Evolutionary conservation across 129 eudicot genomes (phyloP), one percentile per base, ranked within the genome.

Genomic region (Rutidosis leptorrhynchoides): DNA sequence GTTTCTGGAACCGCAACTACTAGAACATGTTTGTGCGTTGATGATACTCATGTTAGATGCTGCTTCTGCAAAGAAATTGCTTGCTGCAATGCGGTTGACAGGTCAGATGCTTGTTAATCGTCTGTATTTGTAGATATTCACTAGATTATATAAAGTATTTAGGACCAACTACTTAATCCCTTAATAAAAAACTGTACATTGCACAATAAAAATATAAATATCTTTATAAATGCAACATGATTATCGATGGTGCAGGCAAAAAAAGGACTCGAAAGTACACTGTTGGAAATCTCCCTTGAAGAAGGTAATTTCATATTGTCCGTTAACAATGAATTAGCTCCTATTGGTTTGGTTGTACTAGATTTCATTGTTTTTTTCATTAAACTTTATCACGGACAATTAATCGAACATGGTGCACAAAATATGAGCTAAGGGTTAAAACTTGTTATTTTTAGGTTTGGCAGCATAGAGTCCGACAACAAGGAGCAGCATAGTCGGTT

Each of bases 211-310:
- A 9, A n/a, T n/a, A n/a, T n/a, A n/a, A 9, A 35, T 35, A 35
- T 35, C 15, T 35, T 35, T 8, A 37, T 37, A 37, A 37, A 10
- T 37, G 45, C 45, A 37, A 54, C 62, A 28, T 55, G 46, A 56
- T 77, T 17, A 2, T 45, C 23, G 35, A 33, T 37, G 32, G 33
- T 62, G 68, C 81, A 80, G 83, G 70, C 58, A 57, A 63, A 76
- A 67, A 61, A 77, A 79, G 75, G 78, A 49, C 43, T 70, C 84
- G 9, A 89, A 80, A 85, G 83, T 79, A 68, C 81, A 72, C 74
- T 89, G 95, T 61, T 89, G 96, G 96, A 81, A 74, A 82, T 79
- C 87, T 57, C 85, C 89, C 25, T 78, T 81, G 40, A 86, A 84
- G 78, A 89, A 85, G 96, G 96, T 89, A 81, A 67, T 24, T 42